Percentiles rank a stretch among this genome's conserved stretches.
Conservation (phyloP, 139 green algal genomes). For the Haematococcus sp. region DNA sequence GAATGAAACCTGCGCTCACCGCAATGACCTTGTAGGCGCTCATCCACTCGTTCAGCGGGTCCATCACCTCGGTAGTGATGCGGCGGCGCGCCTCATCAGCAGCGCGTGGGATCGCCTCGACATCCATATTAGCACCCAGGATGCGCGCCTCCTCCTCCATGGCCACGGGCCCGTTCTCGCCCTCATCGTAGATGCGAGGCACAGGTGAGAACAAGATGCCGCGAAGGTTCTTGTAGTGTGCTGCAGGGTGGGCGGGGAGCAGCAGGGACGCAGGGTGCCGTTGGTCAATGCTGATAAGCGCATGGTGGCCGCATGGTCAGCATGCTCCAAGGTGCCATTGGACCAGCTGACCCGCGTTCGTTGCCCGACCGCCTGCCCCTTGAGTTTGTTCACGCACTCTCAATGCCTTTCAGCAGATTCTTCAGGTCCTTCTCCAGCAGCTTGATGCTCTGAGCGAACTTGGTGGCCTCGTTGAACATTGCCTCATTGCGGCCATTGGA, state of each 20-base stretch:
- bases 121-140: constrained; percentile 62
- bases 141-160: constrained; percentile 64
- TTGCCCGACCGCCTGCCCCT: not conserved
- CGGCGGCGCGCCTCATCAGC: constrained; percentile 42
- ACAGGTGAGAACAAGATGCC: constrained; percentile 69
- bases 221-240: constrained; percentile 45
- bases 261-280: no score
- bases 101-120: constrained; percentile 38
- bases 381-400: constrained; percentile 47
- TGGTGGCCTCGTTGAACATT: constrained; percentile 80
- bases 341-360: not conserved
- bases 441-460: constrained; percentile 71
- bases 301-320: not conserved
- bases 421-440: constrained; percentile 81
- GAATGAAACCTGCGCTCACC: constrained; percentile 23
- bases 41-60: constrained; percentile 77
- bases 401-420: constrained; percentile 66
- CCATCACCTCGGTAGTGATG: constrained; percentile 77
- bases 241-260: constrained; percentile 16
- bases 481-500: constrained; percentile 79
- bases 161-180: constrained; percentile 62
- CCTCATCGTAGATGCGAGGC: constrained; percentile 78
- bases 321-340: not conserved
- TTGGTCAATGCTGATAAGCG: no score
- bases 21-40: constrained; percentile 61